phyloP scores from a whole-genome alignment of 768 basidiomycete genomes.

The Tricholoma sp. region DNA sequence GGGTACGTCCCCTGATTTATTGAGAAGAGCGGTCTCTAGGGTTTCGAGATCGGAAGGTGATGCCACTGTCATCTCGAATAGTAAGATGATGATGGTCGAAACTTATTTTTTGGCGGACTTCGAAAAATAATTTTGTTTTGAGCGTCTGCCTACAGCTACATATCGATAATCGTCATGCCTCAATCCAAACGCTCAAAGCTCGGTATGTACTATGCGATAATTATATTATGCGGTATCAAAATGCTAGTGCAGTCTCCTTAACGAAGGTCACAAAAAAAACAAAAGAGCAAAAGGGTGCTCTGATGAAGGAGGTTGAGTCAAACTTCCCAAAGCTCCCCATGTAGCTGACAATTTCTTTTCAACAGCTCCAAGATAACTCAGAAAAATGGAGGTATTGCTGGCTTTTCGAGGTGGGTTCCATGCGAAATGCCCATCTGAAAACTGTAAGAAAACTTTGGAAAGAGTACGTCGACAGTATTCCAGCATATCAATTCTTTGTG shows the following conservation, averaged over 20 bases:
- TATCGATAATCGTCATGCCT: conserved; percentile 76
- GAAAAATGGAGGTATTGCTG: conserved; percentile 96
- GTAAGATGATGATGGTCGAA: background rate
- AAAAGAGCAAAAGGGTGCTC: conserved; percentile 79
- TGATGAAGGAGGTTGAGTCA: conserved; percentile 69
- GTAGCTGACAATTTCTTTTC: conserved; percentile 1
- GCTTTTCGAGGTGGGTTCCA: conserved; percentile 92
- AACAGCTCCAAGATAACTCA: conserved; percentile 72
- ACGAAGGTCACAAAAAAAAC: conserved; percentile 95
- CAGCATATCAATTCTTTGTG: background rate
- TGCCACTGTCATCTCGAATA: conserved; percentile 28
- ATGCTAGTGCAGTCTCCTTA: conserved; percentile 62
- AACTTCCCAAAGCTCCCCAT: background rate
- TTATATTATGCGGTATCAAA: conserved; percentile 5
- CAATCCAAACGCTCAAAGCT: conserved; percentile 86
- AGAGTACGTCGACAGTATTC: conserved; percentile 48
- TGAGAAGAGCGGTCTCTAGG: conserved; percentile 77
- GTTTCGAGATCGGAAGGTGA: conserved; percentile 49
- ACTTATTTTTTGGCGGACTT: conserved; percentile 50
- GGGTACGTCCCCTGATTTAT: conserved; percentile 62
- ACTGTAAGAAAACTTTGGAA: conserved; percentile 93
- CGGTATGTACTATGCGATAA: conserved; percentile 44
- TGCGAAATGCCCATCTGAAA: conserved; percentile 93
- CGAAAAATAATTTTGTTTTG: conserved; percentile 25
- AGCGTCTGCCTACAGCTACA: no score